Evolutionary conservation across 495 filamentous ascomycete genomes (phyloP), one percentile per base, ranked within the genome.

Genomic region (Penicillium canescens): DNA sequence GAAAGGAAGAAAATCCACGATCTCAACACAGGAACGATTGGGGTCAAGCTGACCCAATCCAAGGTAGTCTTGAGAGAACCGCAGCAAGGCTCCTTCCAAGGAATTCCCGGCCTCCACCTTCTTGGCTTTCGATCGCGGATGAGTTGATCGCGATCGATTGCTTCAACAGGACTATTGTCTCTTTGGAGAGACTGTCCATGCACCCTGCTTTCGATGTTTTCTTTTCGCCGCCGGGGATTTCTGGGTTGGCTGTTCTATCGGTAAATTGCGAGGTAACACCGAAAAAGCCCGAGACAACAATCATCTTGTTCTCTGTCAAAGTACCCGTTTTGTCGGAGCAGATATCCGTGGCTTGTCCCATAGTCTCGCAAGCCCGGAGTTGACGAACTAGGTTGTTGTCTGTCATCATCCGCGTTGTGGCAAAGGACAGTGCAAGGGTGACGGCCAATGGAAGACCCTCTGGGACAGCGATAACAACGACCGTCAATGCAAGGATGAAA

Each of bases 361-460:
- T 84, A 13, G 81, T 83, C 52, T 84, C 81, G 60, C 81, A 84
- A 36, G 81, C 79, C 34, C 74, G 69, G 34, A 84, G 68, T 21
- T 80, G 53, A 18, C 81, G 78, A 21, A 84, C 81, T n/a, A 84
- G 61, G 46, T 84, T 84, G 46, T 81, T 76, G 57, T 83, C 81
- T 52, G 78, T 78, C 56, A 75, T 69, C 84, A 87, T 85, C 26
- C 79, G 73, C 28, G 77, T 81, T 0, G 84, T 83, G 5, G 73
- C 75, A 56, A 85, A 84, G 0, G 78, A 78, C 11, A 82, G 52
- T 3, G 70, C 72, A 10, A 83, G 77, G 0, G 84, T 84, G 23
- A 87, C 62, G 0, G 84, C 83, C 36, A 89, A 79, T 0, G 84
- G 85, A 0, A 87, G 71, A 7, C 83, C 85, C 56, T 86, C 84